These are phyloP conservation scores for Phaeotremella skinneri DNA, from an alignment of 768 basidiomycete species.

Conservation along the genomic window DNA sequence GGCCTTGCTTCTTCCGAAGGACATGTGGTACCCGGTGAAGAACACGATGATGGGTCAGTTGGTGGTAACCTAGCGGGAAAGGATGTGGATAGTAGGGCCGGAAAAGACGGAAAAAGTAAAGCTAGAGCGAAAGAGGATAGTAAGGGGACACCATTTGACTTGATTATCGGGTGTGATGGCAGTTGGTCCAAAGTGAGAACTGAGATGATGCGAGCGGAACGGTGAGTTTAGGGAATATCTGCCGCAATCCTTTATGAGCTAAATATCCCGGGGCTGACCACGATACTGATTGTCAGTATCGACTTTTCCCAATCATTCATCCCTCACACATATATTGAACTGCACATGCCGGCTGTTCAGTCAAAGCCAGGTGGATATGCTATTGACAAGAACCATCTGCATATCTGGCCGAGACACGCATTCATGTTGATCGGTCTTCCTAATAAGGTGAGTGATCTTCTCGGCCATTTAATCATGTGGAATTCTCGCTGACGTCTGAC, in stretches of 20 bases:
- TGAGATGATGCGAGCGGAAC: constrained; percentile 91
- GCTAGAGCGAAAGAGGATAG: constrained; percentile 22
- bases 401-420: constrained; percentile 98
- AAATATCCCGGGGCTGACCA: neutral
- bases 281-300: constrained; percentile 62
- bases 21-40: constrained; percentile 30
- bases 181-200: constrained; percentile 85
- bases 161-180: constrained; percentile 81
- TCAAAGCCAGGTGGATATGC: constrained; percentile 63
- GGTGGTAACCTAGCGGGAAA: constrained; percentile 9
- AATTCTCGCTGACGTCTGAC: constrained; percentile 7
- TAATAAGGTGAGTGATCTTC: constrained; percentile 69
- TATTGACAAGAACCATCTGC: constrained; percentile 91
- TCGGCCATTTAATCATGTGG: neutral
- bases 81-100: constrained; percentile 5
- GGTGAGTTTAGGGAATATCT: constrained; percentile 57
- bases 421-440: constrained; percentile 99
- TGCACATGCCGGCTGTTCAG: constrained; percentile 80
- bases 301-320: constrained; percentile 94
- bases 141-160: constrained; percentile 43
- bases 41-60: constrained; percentile 29
- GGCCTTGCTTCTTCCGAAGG: constrained; percentile 7
- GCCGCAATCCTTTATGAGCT: neutral
- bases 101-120: constrained; percentile 18
- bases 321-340: constrained; percentile 91